Evolutionary conservation across 2,329 filamentous ascomycete species (phyloP).

Genomic region (Aspergillus chevalieri): DNA sequence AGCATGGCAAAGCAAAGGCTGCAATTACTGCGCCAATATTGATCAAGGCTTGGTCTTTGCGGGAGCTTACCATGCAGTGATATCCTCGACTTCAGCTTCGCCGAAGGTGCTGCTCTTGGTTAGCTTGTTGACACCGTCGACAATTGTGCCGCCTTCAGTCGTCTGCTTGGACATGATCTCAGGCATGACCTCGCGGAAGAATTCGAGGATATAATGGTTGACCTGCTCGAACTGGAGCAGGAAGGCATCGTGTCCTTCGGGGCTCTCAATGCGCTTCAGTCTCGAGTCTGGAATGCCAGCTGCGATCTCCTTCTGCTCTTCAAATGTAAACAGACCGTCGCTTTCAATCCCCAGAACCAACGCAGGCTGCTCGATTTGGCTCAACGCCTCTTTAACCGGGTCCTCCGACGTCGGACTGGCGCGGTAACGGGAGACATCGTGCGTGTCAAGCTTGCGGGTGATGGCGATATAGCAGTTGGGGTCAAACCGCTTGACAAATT

Average conservation of each 20-base stretch:
- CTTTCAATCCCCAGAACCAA: constrained; percentile 91
- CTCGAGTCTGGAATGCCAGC: constrained; percentile 69
- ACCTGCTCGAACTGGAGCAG: constrained; percentile 96
- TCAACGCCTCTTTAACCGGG: constrained; percentile 66
- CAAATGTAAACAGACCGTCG: constrained; percentile 93
- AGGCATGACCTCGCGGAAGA: constrained; percentile 73
- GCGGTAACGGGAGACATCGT: constrained; percentile 81
- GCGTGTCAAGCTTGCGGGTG: constrained; percentile 93
- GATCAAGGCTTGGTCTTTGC: not conserved
- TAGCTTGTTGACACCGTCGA: constrained; percentile 54
- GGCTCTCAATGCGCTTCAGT: constrained; percentile 82
- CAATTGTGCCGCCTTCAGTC: constrained; percentile 40
- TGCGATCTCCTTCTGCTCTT: constrained; percentile 89
- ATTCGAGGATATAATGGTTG: constrained; percentile 77
- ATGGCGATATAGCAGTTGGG: constrained; percentile 99
- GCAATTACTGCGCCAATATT: constrained; percentile 24
- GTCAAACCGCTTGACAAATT: constrained; percentile 96
- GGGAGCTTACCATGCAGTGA: constrained; percentile 73
- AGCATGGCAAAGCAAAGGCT: constrained; percentile 14
- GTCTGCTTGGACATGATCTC: constrained; percentile 74
- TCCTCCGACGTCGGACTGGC: constrained; percentile 34
- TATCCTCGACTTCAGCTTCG: constrained; percentile 92
- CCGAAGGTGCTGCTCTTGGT: constrained; percentile 90
- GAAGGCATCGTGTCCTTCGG: constrained; percentile 95
- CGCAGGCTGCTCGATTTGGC: constrained; percentile 78